Percentiles rank a stretch among this genome's conserved stretches.
Conservation (phyloP, 2,329 filamentous ascomycete genomes). For the Microsporum canis region DNA sequence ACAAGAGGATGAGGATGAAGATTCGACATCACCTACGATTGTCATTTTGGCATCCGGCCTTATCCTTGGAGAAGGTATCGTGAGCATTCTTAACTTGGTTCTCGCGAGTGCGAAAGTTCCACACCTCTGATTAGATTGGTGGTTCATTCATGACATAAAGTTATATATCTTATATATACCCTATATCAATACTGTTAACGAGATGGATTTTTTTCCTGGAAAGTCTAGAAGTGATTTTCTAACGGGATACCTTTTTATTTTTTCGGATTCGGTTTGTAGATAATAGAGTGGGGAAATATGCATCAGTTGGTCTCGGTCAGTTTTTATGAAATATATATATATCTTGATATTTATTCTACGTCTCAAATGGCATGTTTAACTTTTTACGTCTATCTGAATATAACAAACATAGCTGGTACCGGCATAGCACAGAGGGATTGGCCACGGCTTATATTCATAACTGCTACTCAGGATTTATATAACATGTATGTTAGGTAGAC, state of each 20-base stretch:
- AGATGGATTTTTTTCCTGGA: neutral
- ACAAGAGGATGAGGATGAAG: constrained; percentile 15
- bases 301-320: no score
- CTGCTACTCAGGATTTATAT: neutral
- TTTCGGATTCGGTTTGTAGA: no score
- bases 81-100: constrained; percentile 81
- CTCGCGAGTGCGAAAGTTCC: constrained; percentile 67
- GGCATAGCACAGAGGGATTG: neutral
- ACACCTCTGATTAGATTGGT: constrained; percentile 42
- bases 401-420: no score
- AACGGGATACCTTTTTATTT: no score
- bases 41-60: constrained; percentile 85
- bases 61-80: constrained; percentile 81
- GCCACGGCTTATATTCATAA: neutral
- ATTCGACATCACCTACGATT: constrained; percentile 47
- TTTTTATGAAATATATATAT: no score
- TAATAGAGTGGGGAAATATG: no score
- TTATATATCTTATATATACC: neutral
- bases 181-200: neutral
- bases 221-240: neutral
- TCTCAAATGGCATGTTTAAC: no score
- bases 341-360: no score
- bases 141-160: neutral
- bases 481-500: neutral
- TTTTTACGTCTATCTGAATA: no score